Percentiles rank a stretch among this genome's conserved stretches.
phyloP scores from a whole-genome alignment of 495 filamentous ascomycete genomes.

The Hypoxylon intermedium region DNA sequence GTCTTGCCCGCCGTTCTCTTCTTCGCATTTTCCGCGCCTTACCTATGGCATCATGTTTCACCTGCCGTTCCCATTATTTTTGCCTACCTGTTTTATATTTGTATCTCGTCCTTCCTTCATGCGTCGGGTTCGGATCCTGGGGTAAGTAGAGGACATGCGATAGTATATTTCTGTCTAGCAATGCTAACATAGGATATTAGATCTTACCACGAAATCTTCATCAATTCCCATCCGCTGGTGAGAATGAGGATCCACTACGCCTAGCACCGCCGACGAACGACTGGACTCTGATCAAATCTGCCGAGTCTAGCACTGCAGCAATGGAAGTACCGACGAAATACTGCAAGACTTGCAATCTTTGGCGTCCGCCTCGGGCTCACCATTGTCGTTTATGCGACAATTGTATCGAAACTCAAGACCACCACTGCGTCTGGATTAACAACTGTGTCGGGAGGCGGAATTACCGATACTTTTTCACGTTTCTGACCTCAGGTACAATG shows the following conservation, averaged over 20 bases:
- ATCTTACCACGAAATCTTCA: conserved; percentile 85
- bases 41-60: conserved; percentile 88
- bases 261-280: conserved; percentile 85
- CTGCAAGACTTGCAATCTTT: conserved; percentile 95
- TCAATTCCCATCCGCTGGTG: conserved; percentile 59
- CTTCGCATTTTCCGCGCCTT: conserved; percentile 85
- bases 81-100: conserved; percentile 87
- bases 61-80: conserved; percentile 91
- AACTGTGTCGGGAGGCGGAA: conserved; percentile 97
- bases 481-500: conserved; percentile 77
- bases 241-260: conserved; percentile 76
- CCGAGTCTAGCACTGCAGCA: conserved; percentile 72
- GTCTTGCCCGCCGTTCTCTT: conserved; percentile 80
- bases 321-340: conserved; percentile 99
- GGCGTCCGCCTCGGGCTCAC: conserved; percentile 93
- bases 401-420: conserved; percentile 96
- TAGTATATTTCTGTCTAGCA: background rate
- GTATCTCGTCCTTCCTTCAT: conserved; percentile 90
- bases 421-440: conserved; percentile 99
- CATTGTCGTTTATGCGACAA: conserved; percentile 97
- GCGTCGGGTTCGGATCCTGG: conserved; percentile 91
- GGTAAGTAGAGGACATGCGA: conserved; percentile 61
- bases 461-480: conserved; percentile 96
- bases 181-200: conserved; percentile 50
- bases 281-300: conserved; percentile 87